phyloP scores from a whole-genome alignment of 441 rosid species.

The Macaranga tanarius region DNA sequence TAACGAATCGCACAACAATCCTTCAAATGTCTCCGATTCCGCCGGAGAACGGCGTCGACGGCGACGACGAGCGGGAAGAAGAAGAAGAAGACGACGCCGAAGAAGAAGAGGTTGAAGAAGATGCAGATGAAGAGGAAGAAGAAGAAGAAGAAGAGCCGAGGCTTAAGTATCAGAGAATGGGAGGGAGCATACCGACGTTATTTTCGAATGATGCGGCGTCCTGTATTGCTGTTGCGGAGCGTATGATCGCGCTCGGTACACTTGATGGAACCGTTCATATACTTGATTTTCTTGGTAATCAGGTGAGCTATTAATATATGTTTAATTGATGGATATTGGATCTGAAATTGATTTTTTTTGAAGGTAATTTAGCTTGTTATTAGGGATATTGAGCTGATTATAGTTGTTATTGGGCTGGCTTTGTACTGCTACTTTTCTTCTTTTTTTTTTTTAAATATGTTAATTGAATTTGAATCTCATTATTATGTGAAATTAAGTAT shows the following conservation, averaged over 20 bases:
- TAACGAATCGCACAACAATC: constrained; percentile 20
- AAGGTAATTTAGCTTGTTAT: not conserved
- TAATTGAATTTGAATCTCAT: not conserved
- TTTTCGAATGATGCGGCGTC: constrained; percentile 86
- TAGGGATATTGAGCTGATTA: not conserved
- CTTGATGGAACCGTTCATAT: constrained; percentile 85
- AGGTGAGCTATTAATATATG: constrained; percentile 37
- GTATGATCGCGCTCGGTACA: constrained; percentile 98
- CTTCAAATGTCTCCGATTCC: constrained; percentile 75
- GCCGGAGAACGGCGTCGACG: constrained; percentile 92
- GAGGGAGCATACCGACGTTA: constrained; percentile 83
- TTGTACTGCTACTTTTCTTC: not conserved
- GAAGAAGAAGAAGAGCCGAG: constrained; percentile 95
- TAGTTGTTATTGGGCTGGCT: not conserved
- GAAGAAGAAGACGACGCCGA: constrained; percentile 59
- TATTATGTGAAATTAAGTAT: too few relatives aligned
- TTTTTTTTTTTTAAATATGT: too few relatives aligned
- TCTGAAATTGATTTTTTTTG: not conserved
- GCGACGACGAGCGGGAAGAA: constrained; percentile 72
- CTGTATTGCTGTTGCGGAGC: constrained; percentile 84
- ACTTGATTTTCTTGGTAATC: constrained; percentile 96
- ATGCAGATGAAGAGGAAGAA: constrained; percentile 51
- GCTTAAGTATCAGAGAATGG: constrained; percentile 95
- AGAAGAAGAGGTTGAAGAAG: constrained; percentile 57
- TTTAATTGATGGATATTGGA: constrained; percentile 8